Evolutionary conservation across 164 flowering plant genomes (phyloP).

Genomic region (Akebia trifoliata): DNA sequence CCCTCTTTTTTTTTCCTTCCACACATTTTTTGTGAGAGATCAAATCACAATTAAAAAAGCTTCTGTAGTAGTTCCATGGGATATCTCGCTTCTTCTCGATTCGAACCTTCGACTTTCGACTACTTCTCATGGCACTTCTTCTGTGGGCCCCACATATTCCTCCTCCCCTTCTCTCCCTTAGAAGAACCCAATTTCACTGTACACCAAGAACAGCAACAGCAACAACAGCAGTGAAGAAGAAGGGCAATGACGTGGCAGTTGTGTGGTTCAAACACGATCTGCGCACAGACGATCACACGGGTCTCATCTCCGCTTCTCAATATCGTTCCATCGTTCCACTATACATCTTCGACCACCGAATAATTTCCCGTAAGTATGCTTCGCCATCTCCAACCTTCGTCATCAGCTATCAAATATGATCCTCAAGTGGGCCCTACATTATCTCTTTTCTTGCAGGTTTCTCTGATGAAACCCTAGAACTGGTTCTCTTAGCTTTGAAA

Average conservation of each 20-base stretch:
- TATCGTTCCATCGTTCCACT: constrained; percentile 52
- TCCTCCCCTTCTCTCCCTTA: constrained; percentile 7
- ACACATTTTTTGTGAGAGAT: too few relatives aligned
- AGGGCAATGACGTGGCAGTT: constrained; percentile 35
- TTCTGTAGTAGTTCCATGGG: constrained; percentile 11
- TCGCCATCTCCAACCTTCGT: background rate
- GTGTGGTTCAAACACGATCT: constrained; percentile 93
- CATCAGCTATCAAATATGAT: background rate
- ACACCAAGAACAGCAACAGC: background rate
- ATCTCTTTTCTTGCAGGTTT: constrained; percentile 39
- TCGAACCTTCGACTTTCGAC: constrained; percentile 1
- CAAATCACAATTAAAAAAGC: too few relatives aligned
- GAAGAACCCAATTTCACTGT: constrained; percentile 3
- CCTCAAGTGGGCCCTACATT: background rate
- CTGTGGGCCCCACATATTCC: constrained; percentile 9
- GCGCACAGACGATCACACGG: constrained; percentile 77
- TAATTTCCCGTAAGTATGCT: constrained; percentile 57
- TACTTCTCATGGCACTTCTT: constrained; percentile 29
- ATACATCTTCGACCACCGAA: constrained; percentile 73
- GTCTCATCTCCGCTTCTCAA: constrained; percentile 55
- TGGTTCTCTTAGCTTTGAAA: constrained; percentile 53
- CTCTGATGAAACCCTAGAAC: constrained; percentile 58
- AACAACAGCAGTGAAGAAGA: constrained; percentile 3
- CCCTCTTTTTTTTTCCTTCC: too few relatives aligned
- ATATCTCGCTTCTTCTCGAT: background rate